Evolutionary conservation across 225 moss, liverwort and hornwort genomes (phyloP).

Genomic region (Marchantia paleacea): DNA sequence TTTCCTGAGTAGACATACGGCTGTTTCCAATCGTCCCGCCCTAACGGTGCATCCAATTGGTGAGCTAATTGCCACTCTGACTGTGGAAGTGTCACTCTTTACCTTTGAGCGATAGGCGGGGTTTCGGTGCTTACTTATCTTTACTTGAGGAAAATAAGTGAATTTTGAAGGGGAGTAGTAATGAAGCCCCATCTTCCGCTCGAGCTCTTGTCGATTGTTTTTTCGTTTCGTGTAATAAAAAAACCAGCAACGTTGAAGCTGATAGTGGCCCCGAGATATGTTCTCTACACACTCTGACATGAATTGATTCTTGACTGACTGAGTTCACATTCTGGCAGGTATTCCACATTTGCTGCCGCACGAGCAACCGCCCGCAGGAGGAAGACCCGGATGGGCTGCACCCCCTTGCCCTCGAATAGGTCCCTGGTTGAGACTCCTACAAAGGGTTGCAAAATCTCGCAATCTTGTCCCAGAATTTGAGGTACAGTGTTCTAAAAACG

Average conservation of each 20-base stretch:
- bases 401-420: constrained; percentile 85
- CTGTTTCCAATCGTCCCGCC: constrained; percentile 84
- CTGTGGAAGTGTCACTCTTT: no score
- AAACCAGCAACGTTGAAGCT: neutral
- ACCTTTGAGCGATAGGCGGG: no score
- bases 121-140: no score
- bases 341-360: constrained; percentile 63
- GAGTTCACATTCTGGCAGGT: constrained; percentile 25
- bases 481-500: constrained; percentile 13
- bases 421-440: constrained; percentile 81
- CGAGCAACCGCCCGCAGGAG: constrained; percentile 69
- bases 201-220: neutral
- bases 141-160: neutral
- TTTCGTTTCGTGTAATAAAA: neutral
- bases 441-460: constrained; percentile 44
- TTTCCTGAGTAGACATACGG: constrained; percentile 86
- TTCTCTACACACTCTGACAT: neutral
- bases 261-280: neutral
- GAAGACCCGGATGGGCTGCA: constrained; percentile 73
- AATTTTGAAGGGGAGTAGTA: neutral
- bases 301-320: neutral
- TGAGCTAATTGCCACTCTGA: constrained; percentile 3
- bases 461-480: constrained; percentile 85
- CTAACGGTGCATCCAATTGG: constrained; percentile 94
- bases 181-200: neutral